Conservation (phyloP, 768 basidiomycete genomes). For the Podaxis sp. region DNA sequence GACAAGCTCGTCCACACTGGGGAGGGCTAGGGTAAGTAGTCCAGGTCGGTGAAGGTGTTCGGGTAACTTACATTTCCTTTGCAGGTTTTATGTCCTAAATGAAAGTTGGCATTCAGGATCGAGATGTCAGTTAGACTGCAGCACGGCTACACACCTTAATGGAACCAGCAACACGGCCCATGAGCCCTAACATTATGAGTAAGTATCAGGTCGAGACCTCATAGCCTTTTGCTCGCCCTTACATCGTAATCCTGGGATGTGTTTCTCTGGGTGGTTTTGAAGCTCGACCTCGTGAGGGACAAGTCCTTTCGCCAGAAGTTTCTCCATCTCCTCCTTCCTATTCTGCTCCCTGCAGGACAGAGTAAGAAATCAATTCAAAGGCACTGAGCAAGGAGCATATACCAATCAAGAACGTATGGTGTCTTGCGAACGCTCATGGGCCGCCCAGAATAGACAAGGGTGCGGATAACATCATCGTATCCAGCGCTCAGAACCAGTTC, state of each 20-base stretch:
- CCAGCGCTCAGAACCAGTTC: conserved; percentile 64
- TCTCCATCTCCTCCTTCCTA: conserved; percentile 56
- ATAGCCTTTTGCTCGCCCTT: conserved; percentile 24
- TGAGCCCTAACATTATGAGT: conserved; percentile 51
- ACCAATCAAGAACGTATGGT: conserved; percentile 77
- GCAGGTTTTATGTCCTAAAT: conserved; percentile 78
- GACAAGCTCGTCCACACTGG: conserved; percentile 82
- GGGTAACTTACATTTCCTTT: conserved; percentile 68
- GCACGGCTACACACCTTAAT: conserved; percentile 36
- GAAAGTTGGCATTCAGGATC: conserved; percentile 55
- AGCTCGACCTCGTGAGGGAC: conserved; percentile 79
- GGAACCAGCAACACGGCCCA: conserved; percentile 76
- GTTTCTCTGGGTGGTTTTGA: conserved; percentile 65
- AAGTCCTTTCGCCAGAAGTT: conserved; percentile 60
- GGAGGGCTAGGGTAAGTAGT: not conserved
- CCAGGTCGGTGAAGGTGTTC: conserved; percentile 14
- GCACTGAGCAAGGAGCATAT: conserved; percentile 16
- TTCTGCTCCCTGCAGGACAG: conserved; percentile 52
- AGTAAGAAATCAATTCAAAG: not conserved
- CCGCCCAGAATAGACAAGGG: conserved; percentile 74
- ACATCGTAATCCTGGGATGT: conserved; percentile 60
- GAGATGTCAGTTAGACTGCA: conserved; percentile 70
- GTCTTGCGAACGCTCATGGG: conserved; percentile 84
- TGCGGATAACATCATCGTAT: conserved; percentile 74
- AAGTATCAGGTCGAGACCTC: not conserved